Evolutionary conservation across 306 rosid genomes (phyloP).

Genomic region (Vachellia collinsii): DNA sequence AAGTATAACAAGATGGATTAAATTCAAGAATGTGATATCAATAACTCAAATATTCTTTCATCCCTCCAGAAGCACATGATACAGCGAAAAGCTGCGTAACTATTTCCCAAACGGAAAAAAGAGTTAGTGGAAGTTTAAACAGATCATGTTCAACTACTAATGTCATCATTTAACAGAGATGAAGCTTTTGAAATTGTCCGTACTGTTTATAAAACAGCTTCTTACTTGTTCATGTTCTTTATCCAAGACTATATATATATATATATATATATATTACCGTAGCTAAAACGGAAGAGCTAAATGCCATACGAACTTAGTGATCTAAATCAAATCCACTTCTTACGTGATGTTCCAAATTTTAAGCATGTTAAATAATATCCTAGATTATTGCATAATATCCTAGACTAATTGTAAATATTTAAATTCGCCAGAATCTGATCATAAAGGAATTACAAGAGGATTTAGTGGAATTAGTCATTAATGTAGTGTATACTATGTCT

Average conservation of each 20-base stretch:
- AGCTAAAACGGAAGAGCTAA: neutral
- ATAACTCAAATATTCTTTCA: conserved; percentile 25
- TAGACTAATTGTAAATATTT: neutral
- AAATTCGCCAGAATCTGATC: neutral
- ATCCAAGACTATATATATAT: neutral
- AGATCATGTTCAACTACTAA: neutral
- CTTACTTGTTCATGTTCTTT: neutral
- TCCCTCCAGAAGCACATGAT: conserved; percentile 29
- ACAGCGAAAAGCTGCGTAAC: conserved; percentile 20
- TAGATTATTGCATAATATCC: neutral
- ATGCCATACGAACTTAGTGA: neutral
- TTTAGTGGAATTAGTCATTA: neutral
- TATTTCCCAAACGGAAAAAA: conserved; percentile 6
- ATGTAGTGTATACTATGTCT: neutral
- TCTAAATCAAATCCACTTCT: neutral
- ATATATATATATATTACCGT: neutral
- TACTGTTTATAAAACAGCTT: neutral
- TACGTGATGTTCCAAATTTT: neutral
- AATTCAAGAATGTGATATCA: conserved; percentile 25
- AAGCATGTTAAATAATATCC: neutral
- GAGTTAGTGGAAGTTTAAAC: conserved; percentile 25
- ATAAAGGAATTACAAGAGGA: neutral
- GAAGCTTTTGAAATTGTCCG: neutral
- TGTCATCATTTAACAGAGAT: conserved; percentile 21
- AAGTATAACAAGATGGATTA: conserved; percentile 8